phyloP scores from a whole-genome alignment of 345 rosid species.

The Brassica carinata region DNA sequence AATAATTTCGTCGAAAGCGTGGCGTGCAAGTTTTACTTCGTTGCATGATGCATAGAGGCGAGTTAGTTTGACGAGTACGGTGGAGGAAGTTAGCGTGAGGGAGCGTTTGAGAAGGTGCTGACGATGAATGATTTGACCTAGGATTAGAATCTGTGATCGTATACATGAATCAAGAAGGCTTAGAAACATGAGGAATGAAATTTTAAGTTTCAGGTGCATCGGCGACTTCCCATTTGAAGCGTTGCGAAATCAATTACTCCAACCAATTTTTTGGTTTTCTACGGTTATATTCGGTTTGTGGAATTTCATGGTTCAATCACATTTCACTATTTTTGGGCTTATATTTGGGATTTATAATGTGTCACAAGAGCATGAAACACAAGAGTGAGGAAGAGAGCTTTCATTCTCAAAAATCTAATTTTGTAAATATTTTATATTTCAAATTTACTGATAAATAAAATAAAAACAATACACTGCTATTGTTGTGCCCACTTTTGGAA shows the following conservation, averaged over 20 bases:
- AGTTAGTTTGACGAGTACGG: conserved; percentile 33
- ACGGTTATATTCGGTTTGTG: background rate
- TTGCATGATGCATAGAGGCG: conserved; percentile 34
- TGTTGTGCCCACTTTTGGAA: background rate
- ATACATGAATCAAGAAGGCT: conserved; percentile 38
- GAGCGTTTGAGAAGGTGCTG: conserved; percentile 40
- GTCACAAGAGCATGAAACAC: too few species aligned
- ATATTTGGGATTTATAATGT: too few species aligned
- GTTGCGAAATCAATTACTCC: background rate
- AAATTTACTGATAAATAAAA: background rate
- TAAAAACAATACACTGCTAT: background rate
- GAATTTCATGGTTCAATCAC: background rate
- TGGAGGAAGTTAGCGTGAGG: background rate
- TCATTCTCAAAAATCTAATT: too few species aligned
- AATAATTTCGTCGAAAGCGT: conserved; percentile 50
- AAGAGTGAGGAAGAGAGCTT: too few species aligned
- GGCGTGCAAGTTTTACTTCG: conserved; percentile 44
- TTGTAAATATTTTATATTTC: too few species aligned
- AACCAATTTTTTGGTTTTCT: background rate
- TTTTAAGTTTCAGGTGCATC: background rate
- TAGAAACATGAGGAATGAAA: conserved; percentile 17
- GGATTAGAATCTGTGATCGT: conserved; percentile 26
- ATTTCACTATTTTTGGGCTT: too few species aligned
- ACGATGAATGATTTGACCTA: conserved; percentile 36
- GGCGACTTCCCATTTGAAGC: background rate